Evolutionary conservation across 2,329 filamentous ascomycete genomes (phyloP).

Genomic region (Cadophora malorum): DNA sequence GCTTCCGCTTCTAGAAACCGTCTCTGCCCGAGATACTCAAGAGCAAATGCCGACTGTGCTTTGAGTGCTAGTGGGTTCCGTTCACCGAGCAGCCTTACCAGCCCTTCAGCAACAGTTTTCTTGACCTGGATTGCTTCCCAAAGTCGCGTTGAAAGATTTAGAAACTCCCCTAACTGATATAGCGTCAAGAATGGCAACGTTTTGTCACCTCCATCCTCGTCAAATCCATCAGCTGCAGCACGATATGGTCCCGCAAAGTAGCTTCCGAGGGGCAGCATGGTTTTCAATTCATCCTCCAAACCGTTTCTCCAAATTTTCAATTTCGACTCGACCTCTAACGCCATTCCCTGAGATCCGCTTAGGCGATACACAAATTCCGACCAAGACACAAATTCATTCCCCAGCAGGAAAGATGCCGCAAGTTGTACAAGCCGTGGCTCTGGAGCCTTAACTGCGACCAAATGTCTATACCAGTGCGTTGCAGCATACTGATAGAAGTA

Average conservation of each 20-base stretch:
- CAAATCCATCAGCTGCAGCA: not conserved
- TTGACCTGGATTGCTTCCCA: not conserved
- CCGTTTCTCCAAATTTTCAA: not conserved
- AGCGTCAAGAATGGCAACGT: conserved; percentile 4
- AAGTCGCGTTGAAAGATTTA: not conserved
- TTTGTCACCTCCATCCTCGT: not conserved
- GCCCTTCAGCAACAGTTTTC: conserved; percentile 7
- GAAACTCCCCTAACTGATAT: not conserved
- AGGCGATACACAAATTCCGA: conserved; percentile 5
- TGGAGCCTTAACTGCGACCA: not conserved
- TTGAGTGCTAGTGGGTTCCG: conserved; percentile 1
- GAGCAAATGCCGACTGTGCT: not conserved
- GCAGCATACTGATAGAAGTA: conserved; percentile 12
- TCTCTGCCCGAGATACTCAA: conserved; percentile 8
- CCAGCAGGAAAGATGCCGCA: not conserved
- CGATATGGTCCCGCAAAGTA: not conserved
- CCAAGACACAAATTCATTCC: not conserved
- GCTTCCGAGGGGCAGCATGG: not conserved
- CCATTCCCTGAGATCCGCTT: not conserved
- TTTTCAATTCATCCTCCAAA: not conserved
- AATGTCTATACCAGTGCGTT: conserved; percentile 3
- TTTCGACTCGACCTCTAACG: conserved; percentile 3
- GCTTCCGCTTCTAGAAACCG: not conserved
- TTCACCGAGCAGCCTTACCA: not conserved
- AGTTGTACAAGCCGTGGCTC: not conserved